Base-by-base conservation (phyloP, 140 eudicot species). In the Flaveria floridana region DNA sequence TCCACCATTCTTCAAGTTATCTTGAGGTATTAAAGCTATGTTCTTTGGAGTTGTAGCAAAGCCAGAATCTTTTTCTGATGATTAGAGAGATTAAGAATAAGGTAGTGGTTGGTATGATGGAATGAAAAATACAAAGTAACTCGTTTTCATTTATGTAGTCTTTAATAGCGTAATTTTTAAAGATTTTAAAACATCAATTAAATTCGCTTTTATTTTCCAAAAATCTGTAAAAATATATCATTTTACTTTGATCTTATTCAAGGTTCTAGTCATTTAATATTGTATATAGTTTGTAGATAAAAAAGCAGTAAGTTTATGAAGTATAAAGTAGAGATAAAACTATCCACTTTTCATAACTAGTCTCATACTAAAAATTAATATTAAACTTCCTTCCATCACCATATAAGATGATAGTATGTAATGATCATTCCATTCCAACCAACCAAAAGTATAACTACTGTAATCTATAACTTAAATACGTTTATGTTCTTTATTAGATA, bases 21-120 rank as follows among this genome's bases (percentile, higher is more conserved):
- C 80, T 68, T 65, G 77, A 15, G 67, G 58, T 61, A 65, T 41
- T 63, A 73, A 79, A 69, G 56, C 50, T 50, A 72, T 14, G 68
- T 76, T 63, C 79, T 81, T 79, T 11, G 84, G 28, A 56, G 26
- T 30, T 37, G 74, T 75, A 39, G 70, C 75, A 37, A 56, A 20
- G 20, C 64, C 65, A 53, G 86, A 67, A 67, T 23, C 79, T 57
- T 74, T 84, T 79, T 77, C 92, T 82, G 82, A 61, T 25, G 61
- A 79, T 72, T 59, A 21, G 53, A 72, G 69, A 80, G 50, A 68
- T 68, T 37, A 79, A 67, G 44, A 47, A 53, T 20, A 56, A 69
- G 51, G 19, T 19, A 44, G 20, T 46, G 73, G 47, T 20, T 46
- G 20, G 57, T 42, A 18, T 65, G 71, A 65, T 65, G 28, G 20